Evolutionary conservation across 305 asterid genomes (phyloP), one percentile per base, ranked within the genome.

Genomic region (Fraxinus floribunda): DNA sequence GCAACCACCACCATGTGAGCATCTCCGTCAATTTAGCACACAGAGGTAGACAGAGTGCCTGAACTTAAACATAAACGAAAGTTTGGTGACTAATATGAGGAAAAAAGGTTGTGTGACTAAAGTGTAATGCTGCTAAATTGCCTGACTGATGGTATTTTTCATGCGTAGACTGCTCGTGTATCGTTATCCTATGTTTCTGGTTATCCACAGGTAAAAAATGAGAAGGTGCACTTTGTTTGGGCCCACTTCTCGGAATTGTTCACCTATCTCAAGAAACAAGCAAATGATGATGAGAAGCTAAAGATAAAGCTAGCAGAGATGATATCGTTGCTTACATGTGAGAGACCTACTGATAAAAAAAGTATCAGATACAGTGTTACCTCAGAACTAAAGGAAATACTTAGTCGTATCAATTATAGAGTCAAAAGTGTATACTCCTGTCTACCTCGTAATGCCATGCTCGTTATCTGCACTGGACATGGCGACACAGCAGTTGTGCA

Each of bases 401-500:
- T 96, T 52, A 79, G 92, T 80, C 87, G 90, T 16, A 89, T 92
- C 44, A 89, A 96, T 88, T 83, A 78, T 75, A 87, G 93, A 85
- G 91, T 96, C 49, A 88, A 82, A 85, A 91, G 87, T 85, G 88
- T 96, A 7, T 89, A 91, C 80, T 88, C 98, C 46, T 83, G 85
- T 85, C 92, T 96, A 78, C 98, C 97, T 20, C 75, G 38, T 82
- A 96, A 96, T 60, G 86, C 97, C 77, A 96, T 96, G 99, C 92
- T 94, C 68, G 83, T 96, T 77, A 87, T 96, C 82, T 93, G 97
- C 84, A 90, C 98, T 1, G 98, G 99, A 82, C 99, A 94, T 82
- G 99, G 99, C 68, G 93, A 96, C 90, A 92, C 94, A 4, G 97
- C 95, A 55, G 86, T 88, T 76, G 99, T 93, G 74, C 93, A 92